Evolutionary conservation across 2,329 filamentous ascomycete species (phyloP).

Genomic region (Westerdykella sp.): DNA sequence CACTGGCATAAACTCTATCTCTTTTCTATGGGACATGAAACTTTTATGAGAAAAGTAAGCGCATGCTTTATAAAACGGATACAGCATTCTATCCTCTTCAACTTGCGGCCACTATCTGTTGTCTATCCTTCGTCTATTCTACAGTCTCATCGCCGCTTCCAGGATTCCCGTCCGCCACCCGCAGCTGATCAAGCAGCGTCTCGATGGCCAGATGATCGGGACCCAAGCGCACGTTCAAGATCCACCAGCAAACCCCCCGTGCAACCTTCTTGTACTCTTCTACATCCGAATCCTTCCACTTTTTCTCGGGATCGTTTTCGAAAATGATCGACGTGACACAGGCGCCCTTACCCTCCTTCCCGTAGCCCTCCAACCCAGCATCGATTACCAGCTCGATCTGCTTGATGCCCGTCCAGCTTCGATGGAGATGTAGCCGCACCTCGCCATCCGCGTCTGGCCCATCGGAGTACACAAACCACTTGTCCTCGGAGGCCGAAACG

Average conservation of each 20-base stretch:
- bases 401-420: constrained; percentile 28
- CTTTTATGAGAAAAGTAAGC: too few relatives aligned
- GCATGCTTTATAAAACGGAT: too few relatives aligned
- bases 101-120: too few relatives aligned
- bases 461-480: constrained; percentile 4
- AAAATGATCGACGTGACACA: not conserved
- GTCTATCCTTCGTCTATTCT: too few relatives aligned
- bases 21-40: too few relatives aligned
- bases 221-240: not conserved
- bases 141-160: too few relatives aligned
- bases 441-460: constrained; percentile 1
- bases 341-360: constrained; percentile 11
- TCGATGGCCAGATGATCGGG: not conserved
- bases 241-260: not conserved
- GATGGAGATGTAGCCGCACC: constrained; percentile 15
- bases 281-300: not conserved
- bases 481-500: constrained; percentile 1
- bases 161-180: not conserved
- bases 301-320: not conserved
- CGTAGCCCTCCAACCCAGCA: constrained; percentile 28
- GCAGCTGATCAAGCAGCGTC: not conserved
- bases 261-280: not conserved
- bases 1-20: too few relatives aligned
- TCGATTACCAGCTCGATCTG: constrained; percentile 31
- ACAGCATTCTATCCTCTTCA: too few relatives aligned